These are phyloP conservation scores for Trametes pubescens DNA, from an alignment of 1,284 basidiomycete species.

Conservation along the genomic window DNA sequence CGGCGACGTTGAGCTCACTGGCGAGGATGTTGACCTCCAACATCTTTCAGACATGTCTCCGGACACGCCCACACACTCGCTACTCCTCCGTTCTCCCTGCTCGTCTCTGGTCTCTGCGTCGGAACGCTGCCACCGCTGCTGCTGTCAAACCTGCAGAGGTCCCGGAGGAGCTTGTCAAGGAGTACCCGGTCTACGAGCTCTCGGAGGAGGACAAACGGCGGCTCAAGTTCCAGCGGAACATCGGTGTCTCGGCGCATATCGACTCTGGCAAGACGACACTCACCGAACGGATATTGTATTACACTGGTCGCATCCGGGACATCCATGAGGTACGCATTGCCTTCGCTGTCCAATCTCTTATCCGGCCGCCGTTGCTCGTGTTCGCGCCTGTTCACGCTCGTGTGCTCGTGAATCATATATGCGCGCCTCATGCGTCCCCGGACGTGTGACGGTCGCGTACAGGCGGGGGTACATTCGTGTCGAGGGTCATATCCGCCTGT, in stretches of 20 bases:
- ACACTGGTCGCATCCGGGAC: slow-evolving; percentile 94
- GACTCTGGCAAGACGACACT: slow-evolving; percentile 99
- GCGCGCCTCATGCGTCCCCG: no score
- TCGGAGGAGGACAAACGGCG: slow-evolving; percentile 65
- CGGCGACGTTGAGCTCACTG: slow-evolving; percentile 29
- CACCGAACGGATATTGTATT: slow-evolving; percentile 97
- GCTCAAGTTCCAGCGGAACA: slow-evolving; percentile 78
- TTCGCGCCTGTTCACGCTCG: no score
- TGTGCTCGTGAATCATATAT: no score
- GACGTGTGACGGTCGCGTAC: no score
- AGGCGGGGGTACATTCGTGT: no score
- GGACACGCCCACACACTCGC: slow-evolving; percentile 30
- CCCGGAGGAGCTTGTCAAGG: slow-evolving; percentile 21
- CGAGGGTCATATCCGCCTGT: no score
- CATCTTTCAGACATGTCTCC: slow-evolving; percentile 34
- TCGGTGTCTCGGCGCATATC: slow-evolving; percentile 91
- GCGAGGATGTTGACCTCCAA: slow-evolving; percentile 27
- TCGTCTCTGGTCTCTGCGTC: slow-evolving; percentile 25
- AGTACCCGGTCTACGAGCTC: slow-evolving; percentile 51
- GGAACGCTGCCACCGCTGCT: slow-evolving; percentile 38
- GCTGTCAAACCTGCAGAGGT: slow-evolving; percentile 34
- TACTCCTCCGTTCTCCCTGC: slow-evolving; percentile 9
- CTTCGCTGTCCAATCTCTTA: slow-evolving; percentile 6
- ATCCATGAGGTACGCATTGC: slow-evolving; percentile 87
- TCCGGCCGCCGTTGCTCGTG: background rate